Base-by-base conservation (phyloP, 23 red algal genomes). In the Chondrus crispus region DNA sequence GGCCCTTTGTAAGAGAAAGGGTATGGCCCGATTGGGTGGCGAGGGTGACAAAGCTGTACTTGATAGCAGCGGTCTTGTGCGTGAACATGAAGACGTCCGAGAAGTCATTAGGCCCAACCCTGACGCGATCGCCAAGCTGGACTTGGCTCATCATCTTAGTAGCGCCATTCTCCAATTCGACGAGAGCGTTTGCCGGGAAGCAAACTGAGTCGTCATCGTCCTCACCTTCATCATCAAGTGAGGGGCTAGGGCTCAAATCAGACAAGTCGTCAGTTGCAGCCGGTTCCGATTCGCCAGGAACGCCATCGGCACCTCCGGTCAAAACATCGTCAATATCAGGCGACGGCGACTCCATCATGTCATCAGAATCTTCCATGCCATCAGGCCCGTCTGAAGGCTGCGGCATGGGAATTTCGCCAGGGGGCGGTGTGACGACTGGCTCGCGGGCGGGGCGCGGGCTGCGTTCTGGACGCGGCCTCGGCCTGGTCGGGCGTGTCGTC, bases 31-130 rank as follows among this genome's bases (percentile, higher is more conserved):
- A 82, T n/a, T 46, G 41, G 29, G 79, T 84, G 5, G 53, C 18
- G 26, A 95, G 42, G 33, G 18, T 42, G 33, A 95, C 73, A 55
- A 91, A 95, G 45, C 44, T n/a, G 64, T 74, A 48, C 19, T 54
- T 85, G 36, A 71, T 75, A 9, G 58, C 4, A 30, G 62, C 44
- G 14, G 85, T 37, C 69, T 87, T 90, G 75, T 95, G 93, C 14
- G 86, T 91, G 32, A 87, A 95, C 86, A 95, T 91, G 62, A 95
- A 95, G 6, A 95, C 93, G 22, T 46, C 39, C 8, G 93, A 95
- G 85, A 72, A 95, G 12, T 57, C 76, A 5, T 29, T 6, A 1
- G 52, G 57, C 4, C 28, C 70, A 50, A 90, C 93, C 47, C 84
- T 28, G 52, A 95, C 93, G 41, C 53, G 69, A 35, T 95, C 93